phyloP scores from a whole-genome alignment of 345 rosid genomes.

The Turritis glabra region DNA sequence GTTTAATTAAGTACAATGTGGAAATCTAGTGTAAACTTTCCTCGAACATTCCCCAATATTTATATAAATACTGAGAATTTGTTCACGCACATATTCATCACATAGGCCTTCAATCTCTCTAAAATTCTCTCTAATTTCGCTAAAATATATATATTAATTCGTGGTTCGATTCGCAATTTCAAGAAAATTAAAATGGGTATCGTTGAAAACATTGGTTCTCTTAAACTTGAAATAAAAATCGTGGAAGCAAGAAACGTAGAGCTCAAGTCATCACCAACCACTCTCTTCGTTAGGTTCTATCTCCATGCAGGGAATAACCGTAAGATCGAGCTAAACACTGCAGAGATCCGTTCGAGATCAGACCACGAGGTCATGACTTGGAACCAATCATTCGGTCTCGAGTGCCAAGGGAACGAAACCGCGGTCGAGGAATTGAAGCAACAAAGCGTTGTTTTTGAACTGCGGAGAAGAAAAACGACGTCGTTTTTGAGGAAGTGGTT shows the following conservation, averaged over 20 bases:
- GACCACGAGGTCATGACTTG: conserved; percentile 34
- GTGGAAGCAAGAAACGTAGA: conserved; percentile 64
- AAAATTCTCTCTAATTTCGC: neutral
- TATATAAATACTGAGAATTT: conserved; percentile 8
- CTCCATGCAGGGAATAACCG: conserved; percentile 56
- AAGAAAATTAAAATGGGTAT: conserved; percentile 41
- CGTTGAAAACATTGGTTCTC: conserved; percentile 31
- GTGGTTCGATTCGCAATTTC: neutral
- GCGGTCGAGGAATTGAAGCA: conserved; percentile 49
- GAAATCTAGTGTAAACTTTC: conserved; percentile 19
- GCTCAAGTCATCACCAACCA: conserved; percentile 32
- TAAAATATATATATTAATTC: neutral
- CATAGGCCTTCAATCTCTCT: neutral
- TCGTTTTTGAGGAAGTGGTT: conserved; percentile 42
- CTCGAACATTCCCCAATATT: conserved; percentile 5
- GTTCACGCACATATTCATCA: conserved; percentile 35
- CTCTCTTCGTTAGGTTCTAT: conserved; percentile 64
- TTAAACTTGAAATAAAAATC: conserved; percentile 55
- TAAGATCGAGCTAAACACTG: conserved; percentile 51
- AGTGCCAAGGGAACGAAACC: conserved; percentile 58
- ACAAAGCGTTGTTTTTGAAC: conserved; percentile 59
- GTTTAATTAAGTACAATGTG: conserved; percentile 15
- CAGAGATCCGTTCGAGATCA: conserved; percentile 44
- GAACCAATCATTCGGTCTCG: conserved; percentile 62
- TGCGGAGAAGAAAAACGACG: conserved; percentile 48